These are phyloP conservation scores for Chernovozyma aurita DNA, from an alignment of 1,139 yeast species.

Conservation along the genomic window DNA sequence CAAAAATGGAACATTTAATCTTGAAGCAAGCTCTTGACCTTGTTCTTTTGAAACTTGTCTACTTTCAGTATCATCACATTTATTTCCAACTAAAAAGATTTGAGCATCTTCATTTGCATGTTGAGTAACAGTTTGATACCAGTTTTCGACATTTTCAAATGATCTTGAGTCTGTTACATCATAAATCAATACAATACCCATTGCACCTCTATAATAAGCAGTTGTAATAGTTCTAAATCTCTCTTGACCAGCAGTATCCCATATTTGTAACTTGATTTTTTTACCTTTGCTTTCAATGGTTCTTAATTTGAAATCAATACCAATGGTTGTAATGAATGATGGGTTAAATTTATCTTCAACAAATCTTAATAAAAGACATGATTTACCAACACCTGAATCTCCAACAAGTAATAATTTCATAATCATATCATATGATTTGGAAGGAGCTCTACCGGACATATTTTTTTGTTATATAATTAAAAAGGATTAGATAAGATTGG, in stretches of 20 bases:
- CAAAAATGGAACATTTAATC: constrained; percentile 82
- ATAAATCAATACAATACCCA: constrained; percentile 94
- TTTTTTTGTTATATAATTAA: constrained; percentile 2
- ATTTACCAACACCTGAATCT: constrained; percentile 96
- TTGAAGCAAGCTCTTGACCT: constrained; percentile 86
- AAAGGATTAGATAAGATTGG: background rate
- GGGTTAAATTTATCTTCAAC: constrained; percentile 98
- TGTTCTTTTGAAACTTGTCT: constrained; percentile 80
- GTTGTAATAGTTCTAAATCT: constrained; percentile 97
- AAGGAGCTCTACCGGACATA: constrained; percentile 59
- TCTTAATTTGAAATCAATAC: constrained; percentile 96
- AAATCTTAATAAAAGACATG: constrained; percentile 88
- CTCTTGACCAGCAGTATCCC: constrained; percentile 99
- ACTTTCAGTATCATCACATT: constrained; percentile 80
- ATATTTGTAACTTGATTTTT: constrained; percentile 88
- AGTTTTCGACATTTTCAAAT: constrained; percentile 78
- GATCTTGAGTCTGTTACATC: constrained; percentile 96
- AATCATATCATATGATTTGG: constrained; percentile 88
- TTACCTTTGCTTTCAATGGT: constrained; percentile 92
- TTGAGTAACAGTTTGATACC: constrained; percentile 93
- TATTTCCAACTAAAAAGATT: constrained; percentile 89
- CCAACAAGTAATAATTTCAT: constrained; percentile 93
- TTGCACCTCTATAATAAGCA: constrained; percentile 97
- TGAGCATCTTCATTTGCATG: constrained; percentile 97
- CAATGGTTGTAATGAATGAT: constrained; percentile 93